Conservation (phyloP, 2,329 filamentous ascomycete genomes). For the Sphaerulina musiva region DNA sequence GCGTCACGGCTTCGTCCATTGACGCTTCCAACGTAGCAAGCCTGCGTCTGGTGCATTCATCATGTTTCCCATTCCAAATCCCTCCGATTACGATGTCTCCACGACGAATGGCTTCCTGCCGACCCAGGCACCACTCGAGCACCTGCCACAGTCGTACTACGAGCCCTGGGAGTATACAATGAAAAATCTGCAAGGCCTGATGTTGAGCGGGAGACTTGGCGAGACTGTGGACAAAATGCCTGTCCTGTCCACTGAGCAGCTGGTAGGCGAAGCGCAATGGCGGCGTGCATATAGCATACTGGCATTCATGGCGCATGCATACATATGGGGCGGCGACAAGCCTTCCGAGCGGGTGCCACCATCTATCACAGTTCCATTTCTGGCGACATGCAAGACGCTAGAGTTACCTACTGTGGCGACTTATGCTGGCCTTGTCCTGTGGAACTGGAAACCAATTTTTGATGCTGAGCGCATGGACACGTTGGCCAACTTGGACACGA, state of each 20-base stretch:
- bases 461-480: conserved; percentile 71
- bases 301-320: conserved; percentile 73
- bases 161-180: conserved; percentile 87
- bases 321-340: conserved; percentile 78
- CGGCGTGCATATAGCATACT: conserved; percentile 75
- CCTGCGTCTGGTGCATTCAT: conserved; percentile 32
- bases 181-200: conserved; percentile 76
- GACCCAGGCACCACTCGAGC: conserved; percentile 67
- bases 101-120: conserved; percentile 80
- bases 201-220: conserved; percentile 77
- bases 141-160: conserved; percentile 84
- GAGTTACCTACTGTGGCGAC: conserved; percentile 90
- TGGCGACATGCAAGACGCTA: conserved; percentile 62
- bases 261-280: conserved; percentile 85
- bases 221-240: conserved; percentile 74
- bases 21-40: conserved; percentile 32
- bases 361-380: conserved; percentile 73
- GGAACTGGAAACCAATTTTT: conserved; percentile 96
- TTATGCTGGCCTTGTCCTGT: conserved; percentile 83
- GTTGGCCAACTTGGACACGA: conserved; percentile 78
- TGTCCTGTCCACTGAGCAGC: conserved; percentile 71
- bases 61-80: conserved; percentile 43
- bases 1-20: conserved; percentile 19
- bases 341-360: conserved; percentile 69
- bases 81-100: conserved; percentile 75